Evolutionary conservation across 352 stramenopile genomes (phyloP).

Genomic region (Aphanomyces invadans): DNA sequence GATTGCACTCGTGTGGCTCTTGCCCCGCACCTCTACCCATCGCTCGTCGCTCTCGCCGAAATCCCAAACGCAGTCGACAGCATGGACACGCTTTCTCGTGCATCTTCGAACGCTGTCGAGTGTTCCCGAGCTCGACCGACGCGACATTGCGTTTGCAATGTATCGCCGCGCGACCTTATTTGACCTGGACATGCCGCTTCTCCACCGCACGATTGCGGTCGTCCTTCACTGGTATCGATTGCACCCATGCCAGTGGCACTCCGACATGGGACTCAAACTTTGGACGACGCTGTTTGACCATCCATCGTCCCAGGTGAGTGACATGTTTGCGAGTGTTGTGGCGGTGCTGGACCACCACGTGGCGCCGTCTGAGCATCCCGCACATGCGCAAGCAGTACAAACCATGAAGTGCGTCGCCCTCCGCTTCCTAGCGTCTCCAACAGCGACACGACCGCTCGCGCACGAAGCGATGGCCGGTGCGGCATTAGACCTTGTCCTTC

Average conservation of each 20-base stretch:
- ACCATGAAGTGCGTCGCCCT: constrained; percentile 20
- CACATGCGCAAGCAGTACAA: constrained; percentile 1
- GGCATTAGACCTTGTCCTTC: background rate
- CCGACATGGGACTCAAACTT: constrained; percentile 41
- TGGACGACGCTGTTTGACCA: constrained; percentile 39
- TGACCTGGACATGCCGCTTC: constrained; percentile 39
- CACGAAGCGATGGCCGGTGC: background rate
- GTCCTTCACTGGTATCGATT: constrained; percentile 51
- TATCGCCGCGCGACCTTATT: constrained; percentile 38
- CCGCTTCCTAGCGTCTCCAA: background rate
- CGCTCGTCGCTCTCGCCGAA: background rate
- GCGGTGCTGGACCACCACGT: constrained; percentile 42
- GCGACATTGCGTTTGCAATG: constrained; percentile 52
- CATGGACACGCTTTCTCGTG: constrained; percentile 40
- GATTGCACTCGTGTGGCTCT: constrained; percentile 60
- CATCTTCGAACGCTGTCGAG: constrained; percentile 29
- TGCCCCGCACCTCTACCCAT: constrained; percentile 32
- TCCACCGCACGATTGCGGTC: constrained; percentile 40
- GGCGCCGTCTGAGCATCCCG: background rate
- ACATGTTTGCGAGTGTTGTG: constrained; percentile 42
- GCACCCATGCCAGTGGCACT: constrained; percentile 62
- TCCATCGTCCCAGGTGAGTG: background rate
- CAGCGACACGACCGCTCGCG: background rate
- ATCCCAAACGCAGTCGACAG: background rate
- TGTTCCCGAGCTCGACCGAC: constrained; percentile 32